Evolutionary conservation across 2,329 filamentous ascomycete species (phyloP).

Genomic region (Penicillium digitatum): DNA sequence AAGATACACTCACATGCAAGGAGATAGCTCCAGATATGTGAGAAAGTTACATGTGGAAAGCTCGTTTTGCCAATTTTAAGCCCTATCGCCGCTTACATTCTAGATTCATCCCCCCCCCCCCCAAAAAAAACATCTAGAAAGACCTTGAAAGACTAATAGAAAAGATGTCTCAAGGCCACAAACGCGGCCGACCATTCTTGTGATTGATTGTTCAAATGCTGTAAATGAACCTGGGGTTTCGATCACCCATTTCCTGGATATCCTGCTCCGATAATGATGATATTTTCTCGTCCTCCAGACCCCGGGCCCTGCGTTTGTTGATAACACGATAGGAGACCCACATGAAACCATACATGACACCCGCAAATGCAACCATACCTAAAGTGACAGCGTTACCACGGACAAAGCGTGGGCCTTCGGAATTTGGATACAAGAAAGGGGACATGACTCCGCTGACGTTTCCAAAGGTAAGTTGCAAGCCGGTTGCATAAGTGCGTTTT

Average conservation of each 20-base stretch:
- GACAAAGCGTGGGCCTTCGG: slow-evolving; percentile 56
- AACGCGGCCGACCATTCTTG: too few species aligned
- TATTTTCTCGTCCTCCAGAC: slow-evolving; percentile 39
- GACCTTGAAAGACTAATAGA: too few species aligned
- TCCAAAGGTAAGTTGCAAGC: slow-evolving; percentile 66
- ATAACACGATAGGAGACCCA: slow-evolving; percentile 51
- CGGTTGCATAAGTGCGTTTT: slow-evolving; percentile 69
- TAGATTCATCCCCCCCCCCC: too few species aligned
- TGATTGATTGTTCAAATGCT: slow-evolving; percentile 27
- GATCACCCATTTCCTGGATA: slow-evolving; percentile 44
- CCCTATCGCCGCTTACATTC: too few species aligned
- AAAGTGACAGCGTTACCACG: slow-evolving; percentile 61
- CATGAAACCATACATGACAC: slow-evolving; percentile 52
- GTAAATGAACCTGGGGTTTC: slow-evolving; percentile 40
- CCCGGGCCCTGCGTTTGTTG: slow-evolving; percentile 45
- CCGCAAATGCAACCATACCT: slow-evolving; percentile 54
- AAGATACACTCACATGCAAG: neutral
- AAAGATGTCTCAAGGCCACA: too few species aligned
- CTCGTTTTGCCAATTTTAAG: too few species aligned
- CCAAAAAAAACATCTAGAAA: too few species aligned
- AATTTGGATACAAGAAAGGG: slow-evolving; percentile 52
- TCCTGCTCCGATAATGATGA: slow-evolving; percentile 40
- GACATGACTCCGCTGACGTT: slow-evolving; percentile 71
- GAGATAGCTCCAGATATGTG: neutral
- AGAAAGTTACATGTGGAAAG: too few species aligned